phyloP scores from a whole-genome alignment of 2,329 filamentous ascomycete genomes.

The Orbilia javanica region DNA sequence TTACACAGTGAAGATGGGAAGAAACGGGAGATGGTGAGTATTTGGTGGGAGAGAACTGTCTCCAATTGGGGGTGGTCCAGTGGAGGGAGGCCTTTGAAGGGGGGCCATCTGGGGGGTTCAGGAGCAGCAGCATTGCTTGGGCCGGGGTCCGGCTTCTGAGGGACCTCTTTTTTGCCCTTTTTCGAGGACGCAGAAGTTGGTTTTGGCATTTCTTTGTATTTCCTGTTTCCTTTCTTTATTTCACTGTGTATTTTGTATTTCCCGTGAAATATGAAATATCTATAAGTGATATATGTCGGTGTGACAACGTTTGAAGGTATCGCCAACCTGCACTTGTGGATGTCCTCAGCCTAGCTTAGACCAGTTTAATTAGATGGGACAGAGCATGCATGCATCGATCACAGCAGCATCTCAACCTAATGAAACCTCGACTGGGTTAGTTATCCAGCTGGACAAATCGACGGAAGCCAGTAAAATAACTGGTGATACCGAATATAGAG shows the following conservation, averaged over 20 bases:
- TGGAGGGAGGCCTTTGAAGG: slow-evolving; percentile 77
- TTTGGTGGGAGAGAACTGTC: slow-evolving; percentile 73
- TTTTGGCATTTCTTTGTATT: slow-evolving; percentile 34
- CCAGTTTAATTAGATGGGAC: not conserved
- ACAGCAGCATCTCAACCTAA: too few species aligned
- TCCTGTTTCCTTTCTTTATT: not conserved
- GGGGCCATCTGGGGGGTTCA: slow-evolving; percentile 75
- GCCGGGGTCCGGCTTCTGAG: slow-evolving; percentile 7
- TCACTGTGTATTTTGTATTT: not conserved
- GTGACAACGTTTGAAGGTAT: not conserved
- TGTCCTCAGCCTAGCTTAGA: not conserved
- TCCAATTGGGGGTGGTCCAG: slow-evolving; percentile 74
- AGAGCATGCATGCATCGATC: too few species aligned
- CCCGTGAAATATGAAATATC: too few species aligned
- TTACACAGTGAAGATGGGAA: slow-evolving; percentile 81
- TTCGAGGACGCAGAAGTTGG: slow-evolving; percentile 20
- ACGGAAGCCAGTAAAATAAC: too few species aligned
- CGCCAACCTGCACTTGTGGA: not conserved
- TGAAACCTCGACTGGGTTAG: too few species aligned
- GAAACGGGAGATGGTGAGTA: slow-evolving; percentile 79
- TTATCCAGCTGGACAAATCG: too few species aligned
- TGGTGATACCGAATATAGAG: not conserved
- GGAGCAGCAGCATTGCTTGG: slow-evolving; percentile 61
- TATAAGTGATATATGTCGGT: not conserved
- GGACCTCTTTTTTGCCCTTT: slow-evolving; percentile 37